Evolutionary conservation across 768 basidiomycete genomes (phyloP), one percentile per base, ranked within the genome.

Genomic region (Ephemerocybe angulata): DNA sequence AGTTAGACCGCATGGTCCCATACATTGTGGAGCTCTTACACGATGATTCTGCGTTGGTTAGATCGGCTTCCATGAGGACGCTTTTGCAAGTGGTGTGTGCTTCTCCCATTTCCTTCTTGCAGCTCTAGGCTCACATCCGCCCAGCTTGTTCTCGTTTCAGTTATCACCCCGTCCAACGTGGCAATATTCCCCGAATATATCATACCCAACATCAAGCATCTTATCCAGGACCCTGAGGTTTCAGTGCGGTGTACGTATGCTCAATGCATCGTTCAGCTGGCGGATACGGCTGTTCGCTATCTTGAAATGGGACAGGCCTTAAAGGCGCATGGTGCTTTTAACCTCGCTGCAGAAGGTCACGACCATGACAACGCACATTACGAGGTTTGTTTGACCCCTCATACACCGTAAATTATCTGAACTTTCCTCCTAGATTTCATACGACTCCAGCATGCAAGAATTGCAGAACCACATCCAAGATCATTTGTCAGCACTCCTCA

Each of bases 181-280:
- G 74, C 90, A 7, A 90, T 98, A 24, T 89, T 98, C 63, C 90
- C 94, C 0, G 95, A 98, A 69, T 99, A 98, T 67, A 89, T 98
- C 60, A 84, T 98, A 27, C 95, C 94, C 1, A 91, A 97, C 64
- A 82, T 93, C 62, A 82, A 83, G 31, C 85, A 92, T 58, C 78
- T 99, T 6, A 82, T 88, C 0, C 80, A 84, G 48, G 97, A 98
- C 65, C 76, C 86, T 1, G 94, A 98, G 60, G 80, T 93, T 0
- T 87, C 86, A n/a, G 97, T 70, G 70, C 83, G 70, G 74, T 89
- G 70, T 79, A 85, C 75, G 28, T 86, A 89, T 63, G 97, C 95
- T 0, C 88, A 92, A 61, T 90, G 88, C 59, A 83, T 98, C 33
- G 87, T 87, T 1, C 80, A 85, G 19, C 77, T 99, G 2, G 93